Percentiles rank a stretch among this genome's conserved stretches.
phyloP scores from a whole-genome alignment of 129 eudicot genomes.

The Arctium lappa region DNA sequence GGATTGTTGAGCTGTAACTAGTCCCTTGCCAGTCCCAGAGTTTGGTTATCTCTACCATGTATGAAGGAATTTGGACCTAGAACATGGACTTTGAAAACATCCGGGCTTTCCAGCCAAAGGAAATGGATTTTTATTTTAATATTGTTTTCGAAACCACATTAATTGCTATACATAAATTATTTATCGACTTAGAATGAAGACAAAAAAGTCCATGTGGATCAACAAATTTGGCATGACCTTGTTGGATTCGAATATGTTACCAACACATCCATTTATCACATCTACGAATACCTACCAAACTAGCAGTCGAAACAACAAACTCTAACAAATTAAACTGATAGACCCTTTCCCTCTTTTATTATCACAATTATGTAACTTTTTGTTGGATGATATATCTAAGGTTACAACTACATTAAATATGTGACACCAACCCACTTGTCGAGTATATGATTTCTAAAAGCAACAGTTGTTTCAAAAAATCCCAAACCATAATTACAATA shows the following conservation, averaged over 20 bases:
- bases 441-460: no score
- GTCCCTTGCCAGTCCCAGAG: no score
- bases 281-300: not conserved
- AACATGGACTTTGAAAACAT: not conserved
- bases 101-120: no score
- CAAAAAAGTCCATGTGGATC: not conserved
- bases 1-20: no score
- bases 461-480: no score
- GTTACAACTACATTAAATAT: no score
- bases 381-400: no score
- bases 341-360: not conserved
- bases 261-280: not conserved
- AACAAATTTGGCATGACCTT: not conserved
- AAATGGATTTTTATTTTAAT: no score
- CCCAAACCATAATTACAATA: no score
- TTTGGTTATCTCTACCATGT: not conserved
- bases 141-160: not conserved
- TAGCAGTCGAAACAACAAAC: not conserved
- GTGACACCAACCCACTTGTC: no score
- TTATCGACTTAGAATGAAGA: not conserved
- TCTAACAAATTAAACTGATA: not conserved
- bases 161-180: no score
- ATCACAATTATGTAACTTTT: no score
- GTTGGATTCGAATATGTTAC: not conserved
- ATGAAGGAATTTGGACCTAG: not conserved